Conservation (phyloP, 1,284 basidiomycete genomes). For the Vanrija humicola region DNA sequence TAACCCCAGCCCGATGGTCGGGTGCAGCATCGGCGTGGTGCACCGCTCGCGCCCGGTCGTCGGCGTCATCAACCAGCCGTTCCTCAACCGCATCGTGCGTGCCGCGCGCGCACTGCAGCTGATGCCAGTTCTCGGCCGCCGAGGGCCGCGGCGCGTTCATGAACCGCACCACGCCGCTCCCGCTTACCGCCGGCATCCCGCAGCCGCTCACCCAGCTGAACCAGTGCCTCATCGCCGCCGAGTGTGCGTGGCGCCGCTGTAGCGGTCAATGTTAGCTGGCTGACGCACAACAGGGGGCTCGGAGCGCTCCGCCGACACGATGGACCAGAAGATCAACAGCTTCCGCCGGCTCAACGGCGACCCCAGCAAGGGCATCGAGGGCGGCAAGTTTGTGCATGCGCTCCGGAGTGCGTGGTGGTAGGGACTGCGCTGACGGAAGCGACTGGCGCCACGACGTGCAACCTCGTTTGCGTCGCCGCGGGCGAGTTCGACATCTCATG, state of each 20-base stretch:
- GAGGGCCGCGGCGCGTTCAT: constrained; percentile 77
- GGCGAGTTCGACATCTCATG: constrained; percentile 70
- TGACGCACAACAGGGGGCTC: constrained; percentile 61
- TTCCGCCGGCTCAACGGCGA: constrained; percentile 76
- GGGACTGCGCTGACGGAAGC: constrained; percentile 16
- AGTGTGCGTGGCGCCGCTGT: constrained; percentile 52
- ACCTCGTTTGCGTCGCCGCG: constrained; percentile 75
- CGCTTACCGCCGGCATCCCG: constrained; percentile 68
- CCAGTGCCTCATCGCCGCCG: constrained; percentile 77
- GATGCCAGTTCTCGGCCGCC: constrained; percentile 66
- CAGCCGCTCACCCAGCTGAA: constrained; percentile 69
- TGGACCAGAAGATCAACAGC: constrained; percentile 63
- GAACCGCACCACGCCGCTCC: constrained; percentile 57
- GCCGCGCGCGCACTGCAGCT: neutral
- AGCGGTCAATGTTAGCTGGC: neutral
- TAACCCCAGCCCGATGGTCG: constrained; percentile 36
- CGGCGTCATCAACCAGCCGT: constrained; percentile 86
- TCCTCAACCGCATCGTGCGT: constrained; percentile 69
- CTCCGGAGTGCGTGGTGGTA: constrained; percentile 55
- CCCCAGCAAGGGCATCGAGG: constrained; percentile 61
- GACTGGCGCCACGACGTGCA: constrained; percentile 76
- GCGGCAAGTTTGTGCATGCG: constrained; percentile 81
- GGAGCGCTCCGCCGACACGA: constrained; percentile 61
- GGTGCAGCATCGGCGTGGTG: constrained; percentile 75
- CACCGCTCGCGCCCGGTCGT: constrained; percentile 73